Base-by-base conservation (phyloP, 768 basidiomycete genomes). In the Suillus placidus region DNA sequence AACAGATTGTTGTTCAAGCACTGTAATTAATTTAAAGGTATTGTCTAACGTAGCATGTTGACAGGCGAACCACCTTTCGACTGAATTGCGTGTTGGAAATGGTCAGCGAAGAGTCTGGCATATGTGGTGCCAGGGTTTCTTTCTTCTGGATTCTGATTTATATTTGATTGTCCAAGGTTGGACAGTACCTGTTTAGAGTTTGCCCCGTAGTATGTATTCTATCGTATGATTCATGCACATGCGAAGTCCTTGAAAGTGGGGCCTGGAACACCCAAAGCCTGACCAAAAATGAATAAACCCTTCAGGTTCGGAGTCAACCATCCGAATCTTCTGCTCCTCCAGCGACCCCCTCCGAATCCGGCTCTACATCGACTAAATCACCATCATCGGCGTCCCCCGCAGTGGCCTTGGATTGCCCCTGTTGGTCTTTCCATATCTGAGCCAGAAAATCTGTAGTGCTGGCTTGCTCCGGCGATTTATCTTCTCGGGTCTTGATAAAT, bases 391-490 rank as follows among this genome's bases (percentile, higher is more conserved):
- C 80, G 26, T 6, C 40, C 4, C 79, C 83, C 42, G 72, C 76
- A 34, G 67, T 60, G 16, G 70, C 74, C 66, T 74, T 70, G 8
- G 63, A 70, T 55, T 76, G 77, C 20, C 76, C 80, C 61, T 87
- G 84, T 75, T 95, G 93, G 49, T 81, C 81, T 62, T 80, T 79
- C 76, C 88, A 95, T 75, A 95, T 84, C 14, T 83, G 81, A 10
- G 86, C 90, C 58, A 96, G 80, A 72, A 92, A 88, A 23, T 84
- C 81, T 2, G 88, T 82, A 4, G 89, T 88, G 69, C 88, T 94
- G 2, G 93, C 94, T 68, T 90, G 77, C 71, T 90, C 88, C 60
- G 88, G 81, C 6, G 71, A 71, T 76, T 94, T 95, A 77, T 96
- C 95, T 12, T 89, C 87, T 32, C 92, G 81, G 8, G 86, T 71